phyloP scores from a whole-genome alignment of 306 rosid genomes.

The Datisca glomerata region DNA sequence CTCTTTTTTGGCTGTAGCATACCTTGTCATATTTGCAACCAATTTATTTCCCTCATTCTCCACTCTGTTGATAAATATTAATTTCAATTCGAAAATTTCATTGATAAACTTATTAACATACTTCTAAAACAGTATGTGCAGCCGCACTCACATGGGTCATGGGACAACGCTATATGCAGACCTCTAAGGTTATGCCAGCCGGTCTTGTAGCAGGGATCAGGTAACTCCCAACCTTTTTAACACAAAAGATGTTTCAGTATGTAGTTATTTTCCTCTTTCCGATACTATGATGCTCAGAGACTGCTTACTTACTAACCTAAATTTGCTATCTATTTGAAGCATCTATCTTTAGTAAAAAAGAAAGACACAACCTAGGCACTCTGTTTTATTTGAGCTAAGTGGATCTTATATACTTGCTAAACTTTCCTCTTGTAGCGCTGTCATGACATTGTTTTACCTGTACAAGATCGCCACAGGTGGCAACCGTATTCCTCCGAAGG shows the following conservation, averaged over 20 bases:
- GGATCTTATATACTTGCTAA: conserved; percentile 1
- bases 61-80: no score
- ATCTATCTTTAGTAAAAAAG: no score
- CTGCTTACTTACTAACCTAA: no score
- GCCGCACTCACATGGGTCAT: conserved; percentile 47
- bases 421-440: conserved; percentile 38
- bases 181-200: conserved; percentile 85
- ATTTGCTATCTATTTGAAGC: background rate
- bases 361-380: no score
- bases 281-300: no score
- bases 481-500: conserved; percentile 65
- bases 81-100: no score
- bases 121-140: conserved; percentile 46
- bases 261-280: no score
- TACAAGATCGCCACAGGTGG: conserved; percentile 80
- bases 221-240: no score
- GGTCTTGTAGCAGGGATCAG: conserved; percentile 79
- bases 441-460: conserved; percentile 68
- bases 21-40: no score
- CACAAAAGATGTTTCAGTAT: no score
- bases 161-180: conserved; percentile 69
- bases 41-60: no score
- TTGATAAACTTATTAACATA: background rate
- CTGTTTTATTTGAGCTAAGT: conserved; percentile 10
- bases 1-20: no score